These are phyloP conservation scores for Gardenia jasminoides DNA, from an alignment of 257 asterid genomes.

Conservation along the genomic window DNA sequence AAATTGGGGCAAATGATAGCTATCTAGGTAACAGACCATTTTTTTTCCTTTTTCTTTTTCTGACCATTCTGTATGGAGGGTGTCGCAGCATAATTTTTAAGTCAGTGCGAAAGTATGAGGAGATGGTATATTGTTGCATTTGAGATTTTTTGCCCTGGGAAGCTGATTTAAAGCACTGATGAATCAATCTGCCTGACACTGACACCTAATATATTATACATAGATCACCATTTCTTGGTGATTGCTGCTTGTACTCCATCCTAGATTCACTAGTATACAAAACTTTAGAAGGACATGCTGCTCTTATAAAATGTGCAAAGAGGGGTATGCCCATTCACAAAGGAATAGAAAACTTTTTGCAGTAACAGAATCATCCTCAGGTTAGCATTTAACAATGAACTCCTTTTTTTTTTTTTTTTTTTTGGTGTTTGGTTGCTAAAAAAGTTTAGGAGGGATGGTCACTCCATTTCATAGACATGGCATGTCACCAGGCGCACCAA, in stretches of 20 bases:
- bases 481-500: no score
- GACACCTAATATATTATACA: neutral
- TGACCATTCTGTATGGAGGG: neutral
- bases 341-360: no score
- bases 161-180: neutral
- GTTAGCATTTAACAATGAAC: no score
- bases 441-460: no score
- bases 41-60: neutral
- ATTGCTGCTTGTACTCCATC: neutral
- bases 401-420: no score
- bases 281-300: neutral
- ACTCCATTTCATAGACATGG: no score
- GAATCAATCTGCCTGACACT: neutral
- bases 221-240: neutral
- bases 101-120: neutral
- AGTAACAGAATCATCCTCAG: no score
- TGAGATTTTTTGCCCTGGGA: neutral
- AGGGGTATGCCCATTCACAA: no score
- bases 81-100: neutral
- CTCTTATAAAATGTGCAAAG: neutral
- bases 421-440: no score
- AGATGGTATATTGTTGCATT: neutral
- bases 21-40: neutral
- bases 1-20: neutral
- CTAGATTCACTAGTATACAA: neutral